Percentiles rank a stretch among this genome's conserved stretches.
Evolutionary conservation across 2,329 filamentous ascomycete genomes (phyloP).

Genomic region (Diaporthe longicolla): DNA sequence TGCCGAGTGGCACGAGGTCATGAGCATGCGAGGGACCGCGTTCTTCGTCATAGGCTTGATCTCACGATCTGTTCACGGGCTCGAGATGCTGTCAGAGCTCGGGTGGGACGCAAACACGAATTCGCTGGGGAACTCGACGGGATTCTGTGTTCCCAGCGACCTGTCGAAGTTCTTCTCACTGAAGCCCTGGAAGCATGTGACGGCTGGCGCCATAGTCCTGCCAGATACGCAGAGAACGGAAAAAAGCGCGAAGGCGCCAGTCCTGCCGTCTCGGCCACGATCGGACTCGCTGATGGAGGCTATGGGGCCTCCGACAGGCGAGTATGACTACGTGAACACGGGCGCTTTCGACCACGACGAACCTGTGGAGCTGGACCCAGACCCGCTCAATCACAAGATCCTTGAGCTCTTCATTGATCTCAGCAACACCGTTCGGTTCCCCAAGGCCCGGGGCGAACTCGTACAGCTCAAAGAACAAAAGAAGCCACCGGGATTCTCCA

Average conservation of each 20-base stretch:
- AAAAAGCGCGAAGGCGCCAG: slow-evolving; percentile 57
- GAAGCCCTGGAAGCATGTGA: slow-evolving; percentile 68
- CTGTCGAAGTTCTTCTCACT: slow-evolving; percentile 85
- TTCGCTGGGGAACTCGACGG: slow-evolving; percentile 83
- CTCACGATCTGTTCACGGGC: slow-evolving; percentile 89
- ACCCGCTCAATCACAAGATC: slow-evolving; percentile 78
- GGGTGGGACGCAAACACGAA: slow-evolving; percentile 96
- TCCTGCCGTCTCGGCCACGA: slow-evolving; percentile 57
- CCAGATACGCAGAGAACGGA: slow-evolving; percentile 69
- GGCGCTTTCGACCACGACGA: slow-evolving; percentile 43
- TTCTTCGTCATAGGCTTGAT: slow-evolving; percentile 97
- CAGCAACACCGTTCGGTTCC: slow-evolving; percentile 93
- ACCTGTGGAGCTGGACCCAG: slow-evolving; percentile 55
- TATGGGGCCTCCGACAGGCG: slow-evolving; percentile 42
- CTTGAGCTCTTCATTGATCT: slow-evolving; percentile 88
- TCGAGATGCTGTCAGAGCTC: slow-evolving; percentile 89
- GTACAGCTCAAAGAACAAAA: slow-evolving; percentile 83
- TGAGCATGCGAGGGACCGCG: slow-evolving; percentile 94
- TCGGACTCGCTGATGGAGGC: slow-evolving; percentile 53
- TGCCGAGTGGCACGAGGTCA: slow-evolving; percentile 87
- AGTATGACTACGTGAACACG: slow-evolving; percentile 37
- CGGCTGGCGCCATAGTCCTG: slow-evolving; percentile 62
- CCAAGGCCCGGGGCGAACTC: slow-evolving; percentile 86
- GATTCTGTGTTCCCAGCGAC: slow-evolving; percentile 87
- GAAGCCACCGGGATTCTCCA: slow-evolving; percentile 80